phyloP scores from a whole-genome alignment of 805 yeast genomes.

The Suhomyces canberraensis region DNA sequence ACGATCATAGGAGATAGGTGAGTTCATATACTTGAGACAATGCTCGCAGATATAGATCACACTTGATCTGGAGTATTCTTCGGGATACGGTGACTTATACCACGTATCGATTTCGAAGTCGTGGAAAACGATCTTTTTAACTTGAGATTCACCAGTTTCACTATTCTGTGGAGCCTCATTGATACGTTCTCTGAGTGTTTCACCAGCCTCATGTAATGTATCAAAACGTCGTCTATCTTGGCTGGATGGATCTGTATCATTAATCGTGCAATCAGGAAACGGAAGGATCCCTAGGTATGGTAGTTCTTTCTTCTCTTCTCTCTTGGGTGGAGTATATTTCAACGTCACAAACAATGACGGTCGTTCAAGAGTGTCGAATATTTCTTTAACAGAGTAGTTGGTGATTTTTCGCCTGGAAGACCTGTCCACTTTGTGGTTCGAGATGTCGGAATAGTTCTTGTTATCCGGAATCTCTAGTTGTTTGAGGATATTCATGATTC shows the following conservation, averaged over 20 bases:
- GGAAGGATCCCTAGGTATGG: slow-evolving; percentile 68
- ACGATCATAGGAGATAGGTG: slow-evolving; percentile 62
- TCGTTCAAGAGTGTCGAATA: slow-evolving; percentile 15
- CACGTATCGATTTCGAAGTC: slow-evolving; percentile 79
- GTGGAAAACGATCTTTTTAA: slow-evolving; percentile 67
- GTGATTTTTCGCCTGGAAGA: slow-evolving; percentile 16
- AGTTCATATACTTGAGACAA: slow-evolving; percentile 76
- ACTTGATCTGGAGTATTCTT: slow-evolving; percentile 63
- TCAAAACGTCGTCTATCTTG: slow-evolving; percentile 51
- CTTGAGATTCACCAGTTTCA: slow-evolving; percentile 30
- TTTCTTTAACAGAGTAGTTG: slow-evolving; percentile 16
- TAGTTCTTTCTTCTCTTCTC: slow-evolving; percentile 40
- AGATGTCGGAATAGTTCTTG: slow-evolving; percentile 21
- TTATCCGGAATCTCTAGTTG: slow-evolving; percentile 31
- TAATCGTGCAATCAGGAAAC: slow-evolving; percentile 57
- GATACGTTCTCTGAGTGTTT: slow-evolving; percentile 29
- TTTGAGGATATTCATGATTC: slow-evolving; percentile 17
- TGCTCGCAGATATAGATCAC: slow-evolving; percentile 76
- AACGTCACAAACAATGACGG: neutral
- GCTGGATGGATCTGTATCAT: slow-evolving; percentile 56
- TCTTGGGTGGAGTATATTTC: neutral
- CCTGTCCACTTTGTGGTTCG: slow-evolving; percentile 18
- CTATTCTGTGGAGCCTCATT: neutral
- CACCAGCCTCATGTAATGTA: slow-evolving; percentile 37
- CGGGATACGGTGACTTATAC: slow-evolving; percentile 93